Percentiles rank a stretch among this genome's conserved stretches.
Evolutionary conservation across 2,329 filamentous ascomycete genomes (phyloP).

Genomic region (Apiospora aurea): DNA sequence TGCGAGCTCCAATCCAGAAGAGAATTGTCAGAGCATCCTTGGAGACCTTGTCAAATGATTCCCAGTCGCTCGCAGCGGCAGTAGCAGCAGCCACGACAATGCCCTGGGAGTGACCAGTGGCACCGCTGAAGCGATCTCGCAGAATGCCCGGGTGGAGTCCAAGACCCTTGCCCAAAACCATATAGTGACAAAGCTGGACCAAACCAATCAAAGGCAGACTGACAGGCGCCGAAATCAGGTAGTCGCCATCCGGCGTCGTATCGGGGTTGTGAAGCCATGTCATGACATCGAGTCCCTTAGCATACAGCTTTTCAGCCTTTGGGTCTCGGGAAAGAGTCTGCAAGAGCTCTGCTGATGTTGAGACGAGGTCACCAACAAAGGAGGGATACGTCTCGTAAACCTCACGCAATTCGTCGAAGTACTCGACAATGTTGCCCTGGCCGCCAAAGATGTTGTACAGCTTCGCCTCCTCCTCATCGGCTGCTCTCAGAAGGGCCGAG

Average conservation of each 20-base stretch:
- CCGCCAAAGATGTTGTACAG: slow-evolving; percentile 96
- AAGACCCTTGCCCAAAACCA: slow-evolving; percentile 89
- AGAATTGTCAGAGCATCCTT: slow-evolving; percentile 87
- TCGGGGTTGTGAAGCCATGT: slow-evolving; percentile 91
- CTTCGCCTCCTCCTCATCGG: slow-evolving; percentile 80
- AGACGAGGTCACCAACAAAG: slow-evolving; percentile 87
- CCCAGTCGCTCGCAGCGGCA: slow-evolving; percentile 90
- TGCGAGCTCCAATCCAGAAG: slow-evolving; percentile 98
- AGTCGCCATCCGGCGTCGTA: slow-evolving; percentile 90
- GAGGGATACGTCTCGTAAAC: slow-evolving; percentile 90
- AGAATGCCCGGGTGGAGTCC: slow-evolving; percentile 90
- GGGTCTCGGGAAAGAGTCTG: slow-evolving; percentile 83
- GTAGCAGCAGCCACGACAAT: slow-evolving; percentile 93
- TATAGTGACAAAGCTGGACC: slow-evolving; percentile 94
- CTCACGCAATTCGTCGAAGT: slow-evolving; percentile 96
- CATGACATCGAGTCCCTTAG: slow-evolving; percentile 96
- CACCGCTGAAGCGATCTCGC: slow-evolving; percentile 82
- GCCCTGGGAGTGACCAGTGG: slow-evolving; percentile 96
- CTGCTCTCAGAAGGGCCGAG: slow-evolving; percentile 89
- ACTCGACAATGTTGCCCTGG: slow-evolving; percentile 99
- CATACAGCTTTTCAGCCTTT: slow-evolving; percentile 91
- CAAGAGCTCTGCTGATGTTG: slow-evolving; percentile 83
- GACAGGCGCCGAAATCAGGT: slow-evolving; percentile 92
- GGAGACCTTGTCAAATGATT: slow-evolving; percentile 83
- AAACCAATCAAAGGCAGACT: slow-evolving; percentile 96